phyloP scores from a whole-genome alignment of 768 basidiomycete species.

The Termitomyces sp. region DNA sequence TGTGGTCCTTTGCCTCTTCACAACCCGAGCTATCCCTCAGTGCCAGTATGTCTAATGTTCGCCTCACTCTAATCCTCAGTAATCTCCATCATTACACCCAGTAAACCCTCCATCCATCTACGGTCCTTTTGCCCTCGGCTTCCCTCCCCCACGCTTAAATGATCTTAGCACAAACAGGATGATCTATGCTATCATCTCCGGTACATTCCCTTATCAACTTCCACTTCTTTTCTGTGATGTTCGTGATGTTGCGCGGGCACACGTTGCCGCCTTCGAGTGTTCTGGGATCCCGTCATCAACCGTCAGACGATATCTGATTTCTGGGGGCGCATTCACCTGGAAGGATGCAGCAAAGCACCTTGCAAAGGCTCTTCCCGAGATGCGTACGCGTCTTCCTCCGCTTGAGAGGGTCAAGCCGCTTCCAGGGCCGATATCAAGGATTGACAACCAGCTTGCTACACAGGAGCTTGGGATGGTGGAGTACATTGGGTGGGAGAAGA shows the following conservation, averaged over 20 bases:
- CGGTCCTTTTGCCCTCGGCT: constrained; percentile 10
- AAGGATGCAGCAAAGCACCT: constrained; percentile 3
- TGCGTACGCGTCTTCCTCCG: background rate
- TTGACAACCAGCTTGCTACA: background rate
- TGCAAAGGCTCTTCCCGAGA: background rate
- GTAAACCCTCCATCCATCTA: constrained; percentile 14
- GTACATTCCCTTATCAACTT: background rate
- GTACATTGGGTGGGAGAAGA: constrained; percentile 9
- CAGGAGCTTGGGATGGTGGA: constrained; percentile 5
- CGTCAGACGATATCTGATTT: constrained; percentile 13
- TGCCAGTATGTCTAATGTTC: constrained; percentile 21
- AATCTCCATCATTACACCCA: constrained; percentile 18
- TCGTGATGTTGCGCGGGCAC: constrained; percentile 12
- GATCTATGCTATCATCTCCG: background rate
- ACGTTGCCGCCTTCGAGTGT: constrained; percentile 2
- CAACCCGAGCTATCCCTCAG: constrained; percentile 32
- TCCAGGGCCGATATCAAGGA: background rate
- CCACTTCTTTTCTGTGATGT: constrained; percentile 11
- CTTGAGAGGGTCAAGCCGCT: background rate
- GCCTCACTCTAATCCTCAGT: background rate
- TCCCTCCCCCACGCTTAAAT: background rate
- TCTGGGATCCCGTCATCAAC: background rate
- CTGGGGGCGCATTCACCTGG: constrained; percentile 5
- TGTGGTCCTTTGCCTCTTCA: constrained; percentile 35
- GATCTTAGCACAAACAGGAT: constrained; percentile 7